phyloP scores from a whole-genome alignment of 2,329 filamentous ascomycete species.

The Neonectria faginata region DNA sequence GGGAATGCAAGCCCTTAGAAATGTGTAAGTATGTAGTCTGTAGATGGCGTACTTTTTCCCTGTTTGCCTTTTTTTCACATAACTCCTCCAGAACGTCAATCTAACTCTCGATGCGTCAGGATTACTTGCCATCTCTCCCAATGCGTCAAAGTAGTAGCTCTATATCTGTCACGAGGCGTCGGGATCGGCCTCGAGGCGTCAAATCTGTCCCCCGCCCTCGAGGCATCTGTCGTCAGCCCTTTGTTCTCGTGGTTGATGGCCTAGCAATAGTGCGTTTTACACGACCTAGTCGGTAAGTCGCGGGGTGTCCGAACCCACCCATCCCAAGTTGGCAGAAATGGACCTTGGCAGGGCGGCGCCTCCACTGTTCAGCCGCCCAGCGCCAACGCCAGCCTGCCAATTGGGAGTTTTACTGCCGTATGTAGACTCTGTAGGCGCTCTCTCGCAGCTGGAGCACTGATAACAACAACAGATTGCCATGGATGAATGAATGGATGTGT shows the following conservation, averaged over 20 bases:
- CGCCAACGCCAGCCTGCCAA: not conserved
- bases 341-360: not conserved
- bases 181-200: not conserved
- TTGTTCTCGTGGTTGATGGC: not conserved
- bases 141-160: not conserved
- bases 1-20: slow-evolving; percentile 1
- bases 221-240: not conserved
- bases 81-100: not conserved
- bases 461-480: not conserved
- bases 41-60: not conserved
- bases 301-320: slow-evolving; percentile 6
- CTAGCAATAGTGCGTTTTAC: slow-evolving; percentile 1
- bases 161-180: not conserved
- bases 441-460: not conserved
- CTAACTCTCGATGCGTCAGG: not conserved
- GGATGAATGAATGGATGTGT: too few species aligned
- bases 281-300: slow-evolving; percentile 3
- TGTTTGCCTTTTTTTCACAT: not conserved
- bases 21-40: slow-evolving; percentile 2
- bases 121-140: not conserved
- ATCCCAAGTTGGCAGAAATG: not conserved
- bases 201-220: not conserved
- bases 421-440: not conserved
- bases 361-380: not conserved
- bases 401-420: not conserved